phyloP scores from a whole-genome alignment of 164 flowering plant genomes.

The Santalum album region DNA sequence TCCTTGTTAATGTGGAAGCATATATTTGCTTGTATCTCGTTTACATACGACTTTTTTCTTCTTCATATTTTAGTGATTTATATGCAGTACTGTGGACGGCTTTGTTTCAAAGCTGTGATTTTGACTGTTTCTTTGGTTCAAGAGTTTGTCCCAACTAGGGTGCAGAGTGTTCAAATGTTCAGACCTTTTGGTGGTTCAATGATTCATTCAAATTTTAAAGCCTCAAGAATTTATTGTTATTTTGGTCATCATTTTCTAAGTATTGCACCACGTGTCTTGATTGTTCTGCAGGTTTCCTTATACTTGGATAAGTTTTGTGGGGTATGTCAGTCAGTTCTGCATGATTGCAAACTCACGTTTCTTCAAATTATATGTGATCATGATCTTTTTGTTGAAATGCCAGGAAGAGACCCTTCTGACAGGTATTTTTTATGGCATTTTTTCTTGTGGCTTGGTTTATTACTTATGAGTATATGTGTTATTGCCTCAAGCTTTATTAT shows the following conservation, averaged over 20 bases:
- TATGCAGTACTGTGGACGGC: too few relatives aligned
- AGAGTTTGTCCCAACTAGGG: too few relatives aligned
- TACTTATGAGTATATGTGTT: too few relatives aligned
- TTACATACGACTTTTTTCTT: not conserved
- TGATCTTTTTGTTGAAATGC: constrained; percentile 99
- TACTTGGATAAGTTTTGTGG: constrained; percentile 98
- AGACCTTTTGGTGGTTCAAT: not conserved
- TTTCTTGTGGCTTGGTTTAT: not conserved
- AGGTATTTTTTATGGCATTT: constrained; percentile 36
- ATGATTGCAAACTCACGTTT: constrained; percentile 98
- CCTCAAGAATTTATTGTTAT: not conserved
- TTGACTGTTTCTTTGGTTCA: too few relatives aligned
- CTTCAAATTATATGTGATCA: constrained; percentile 96
- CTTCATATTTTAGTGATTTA: too few relatives aligned
- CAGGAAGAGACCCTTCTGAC: constrained; percentile 99
- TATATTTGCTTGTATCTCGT: too few relatives aligned
- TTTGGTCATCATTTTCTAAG: not conserved
- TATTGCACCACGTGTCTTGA: constrained; percentile 5
- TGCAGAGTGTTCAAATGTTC: too few relatives aligned
- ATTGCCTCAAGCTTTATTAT: too few relatives aligned
- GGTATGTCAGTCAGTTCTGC: constrained; percentile 83
- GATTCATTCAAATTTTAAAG: not conserved
- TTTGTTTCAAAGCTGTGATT: too few relatives aligned
- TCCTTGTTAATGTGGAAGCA: too few relatives aligned
- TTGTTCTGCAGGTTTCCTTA: constrained; percentile 84